Percentiles rank a stretch among this genome's conserved stretches.
phyloP scores from a whole-genome alignment of 352 stramenopile genomes.

The Phytophthora multivora region DNA sequence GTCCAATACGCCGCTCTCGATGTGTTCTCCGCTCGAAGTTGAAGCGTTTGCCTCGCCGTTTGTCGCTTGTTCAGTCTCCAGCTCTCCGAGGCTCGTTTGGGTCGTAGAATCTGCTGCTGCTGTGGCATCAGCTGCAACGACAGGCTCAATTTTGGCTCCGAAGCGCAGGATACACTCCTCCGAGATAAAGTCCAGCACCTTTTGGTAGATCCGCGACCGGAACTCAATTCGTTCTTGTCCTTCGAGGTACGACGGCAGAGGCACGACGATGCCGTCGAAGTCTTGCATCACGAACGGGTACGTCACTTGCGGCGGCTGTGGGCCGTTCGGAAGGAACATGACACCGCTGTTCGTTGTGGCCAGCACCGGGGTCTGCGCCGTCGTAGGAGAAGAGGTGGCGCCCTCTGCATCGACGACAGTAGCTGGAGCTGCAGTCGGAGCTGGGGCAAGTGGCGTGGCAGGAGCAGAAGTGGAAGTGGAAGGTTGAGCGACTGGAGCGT shows the following conservation, averaged over 20 bases:
- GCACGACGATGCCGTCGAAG: conserved; percentile 84
- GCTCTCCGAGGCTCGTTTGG: neutral
- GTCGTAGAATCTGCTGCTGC: neutral
- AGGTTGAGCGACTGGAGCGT: neutral
- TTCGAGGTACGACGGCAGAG: conserved; percentile 75
- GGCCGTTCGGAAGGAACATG: conserved; percentile 51
- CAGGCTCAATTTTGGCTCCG: conserved; percentile 23
- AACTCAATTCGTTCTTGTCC: conserved; percentile 76
- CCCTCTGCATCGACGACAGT: conserved; percentile 4
- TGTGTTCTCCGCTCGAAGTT: conserved; percentile 3
- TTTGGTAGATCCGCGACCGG: conserved; percentile 80
- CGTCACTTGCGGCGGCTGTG: conserved; percentile 58
- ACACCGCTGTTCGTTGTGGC: conserved; percentile 27
- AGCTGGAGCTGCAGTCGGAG: too few relatives aligned
- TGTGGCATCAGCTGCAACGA: neutral
- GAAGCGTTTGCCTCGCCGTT: conserved; percentile 2
- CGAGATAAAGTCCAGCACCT: conserved; percentile 84
- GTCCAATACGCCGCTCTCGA: neutral
- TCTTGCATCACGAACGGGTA: conserved; percentile 67
- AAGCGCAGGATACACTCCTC: conserved; percentile 77
- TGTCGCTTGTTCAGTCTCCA: conserved; percentile 10
- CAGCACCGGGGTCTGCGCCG: neutral
- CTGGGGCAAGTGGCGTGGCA: neutral
- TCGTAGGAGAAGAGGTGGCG: conserved; percentile 1
- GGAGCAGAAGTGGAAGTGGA: neutral